Conservation (phyloP, 371 early-diverging fungal species). For the Mucor circinelloides region DNA sequence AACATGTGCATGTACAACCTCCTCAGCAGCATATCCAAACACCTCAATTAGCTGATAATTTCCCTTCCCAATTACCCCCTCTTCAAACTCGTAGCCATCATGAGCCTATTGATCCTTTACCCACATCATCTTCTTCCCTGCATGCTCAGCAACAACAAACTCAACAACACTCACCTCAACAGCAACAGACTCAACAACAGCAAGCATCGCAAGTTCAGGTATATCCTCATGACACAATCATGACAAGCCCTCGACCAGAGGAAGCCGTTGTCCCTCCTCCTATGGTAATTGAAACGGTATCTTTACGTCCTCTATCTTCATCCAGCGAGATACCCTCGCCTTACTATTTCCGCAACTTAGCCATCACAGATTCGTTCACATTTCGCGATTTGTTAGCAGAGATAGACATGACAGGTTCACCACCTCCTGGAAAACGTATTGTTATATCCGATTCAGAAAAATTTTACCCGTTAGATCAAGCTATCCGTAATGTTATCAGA, state of each 20-base stretch:
- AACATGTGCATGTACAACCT: not conserved
- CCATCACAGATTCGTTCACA: slow-evolving; percentile 37
- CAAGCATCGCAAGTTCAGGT: not conserved
- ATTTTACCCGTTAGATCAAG: slow-evolving; percentile 33
- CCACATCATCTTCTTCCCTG: not conserved
- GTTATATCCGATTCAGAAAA: slow-evolving; percentile 30
- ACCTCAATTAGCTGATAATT: slow-evolving; percentile 7
- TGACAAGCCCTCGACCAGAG: not conserved
- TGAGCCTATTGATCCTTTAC: not conserved
- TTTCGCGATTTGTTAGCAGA: slow-evolving; percentile 34
- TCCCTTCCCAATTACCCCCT: slow-evolving; percentile 31
- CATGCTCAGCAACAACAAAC: slow-evolving; percentile 9
- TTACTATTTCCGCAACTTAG: slow-evolving; percentile 36
- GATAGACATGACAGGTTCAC: slow-evolving; percentile 34
- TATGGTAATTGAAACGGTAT: slow-evolving; percentile 32
- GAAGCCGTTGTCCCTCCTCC: not conserved
- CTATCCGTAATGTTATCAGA: slow-evolving; percentile 34
- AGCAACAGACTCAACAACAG: not conserved
- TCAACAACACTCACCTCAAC: no score
- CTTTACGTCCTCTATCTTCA: slow-evolving; percentile 19
- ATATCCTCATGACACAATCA: not conserved
- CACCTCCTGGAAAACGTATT: slow-evolving; percentile 39
- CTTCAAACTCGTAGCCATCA: slow-evolving; percentile 15
- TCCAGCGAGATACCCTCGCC: not conserved
- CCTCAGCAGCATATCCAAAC: slow-evolving; percentile 6